A percentile compares a stretch with the other conserved stretches of the same genome.
These are phyloP conservation scores for Fraxinus floribunda DNA, from an alignment of 305 asterid species.

Conservation along the genomic window DNA sequence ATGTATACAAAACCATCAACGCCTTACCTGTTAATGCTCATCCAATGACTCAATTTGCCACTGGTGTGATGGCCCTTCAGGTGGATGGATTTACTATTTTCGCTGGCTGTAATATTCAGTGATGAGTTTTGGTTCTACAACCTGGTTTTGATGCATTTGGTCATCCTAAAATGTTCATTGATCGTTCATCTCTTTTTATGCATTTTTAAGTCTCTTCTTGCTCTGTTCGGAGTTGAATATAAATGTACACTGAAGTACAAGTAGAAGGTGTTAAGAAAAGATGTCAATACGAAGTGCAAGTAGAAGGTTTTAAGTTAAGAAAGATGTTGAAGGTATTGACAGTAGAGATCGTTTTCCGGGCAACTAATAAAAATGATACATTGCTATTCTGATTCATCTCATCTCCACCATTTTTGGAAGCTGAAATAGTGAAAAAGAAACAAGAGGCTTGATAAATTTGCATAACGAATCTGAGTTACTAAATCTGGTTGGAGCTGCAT, in stretches of 20 bases:
- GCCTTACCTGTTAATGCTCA: constrained; percentile 49
- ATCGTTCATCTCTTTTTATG: background rate
- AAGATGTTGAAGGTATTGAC: background rate
- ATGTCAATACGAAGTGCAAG: background rate
- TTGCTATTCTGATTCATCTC: background rate
- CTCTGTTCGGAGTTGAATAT: background rate
- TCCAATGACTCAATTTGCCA: constrained; percentile 61
- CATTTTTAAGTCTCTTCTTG: background rate
- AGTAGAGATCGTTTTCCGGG: background rate
- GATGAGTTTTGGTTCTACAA: background rate
- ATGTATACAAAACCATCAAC: constrained; percentile 48
- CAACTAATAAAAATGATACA: background rate
- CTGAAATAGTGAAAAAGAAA: background rate
- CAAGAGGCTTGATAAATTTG: background rate
- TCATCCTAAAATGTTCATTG: constrained; percentile 3
- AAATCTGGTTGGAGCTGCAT: background rate
- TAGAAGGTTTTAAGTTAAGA: background rate
- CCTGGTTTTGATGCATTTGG: constrained; percentile 2
- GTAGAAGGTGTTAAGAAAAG: background rate
- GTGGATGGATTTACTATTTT: constrained; percentile 21
- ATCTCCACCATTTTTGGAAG: constrained; percentile 6
- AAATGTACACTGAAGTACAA: background rate
- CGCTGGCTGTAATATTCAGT: background rate
- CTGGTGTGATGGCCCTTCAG: constrained; percentile 68
- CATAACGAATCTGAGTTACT: background rate